These are phyloP conservation scores for Xanthoconium stramineum DNA, from an alignment of 768 basidiomycete species.

Conservation along the genomic window DNA sequence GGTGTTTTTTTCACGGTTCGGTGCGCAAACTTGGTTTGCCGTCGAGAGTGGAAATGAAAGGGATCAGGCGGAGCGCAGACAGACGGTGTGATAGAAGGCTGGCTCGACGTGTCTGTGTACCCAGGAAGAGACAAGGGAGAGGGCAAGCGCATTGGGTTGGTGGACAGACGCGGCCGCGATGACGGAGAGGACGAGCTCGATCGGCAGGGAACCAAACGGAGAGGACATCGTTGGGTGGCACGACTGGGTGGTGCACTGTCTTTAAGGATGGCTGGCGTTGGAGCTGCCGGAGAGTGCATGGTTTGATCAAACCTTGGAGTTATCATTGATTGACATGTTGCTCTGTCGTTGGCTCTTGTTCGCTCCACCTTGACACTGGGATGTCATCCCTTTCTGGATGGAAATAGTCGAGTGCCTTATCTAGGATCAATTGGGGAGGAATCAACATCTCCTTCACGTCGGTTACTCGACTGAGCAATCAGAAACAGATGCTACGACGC, in stretches of 20 bases:
- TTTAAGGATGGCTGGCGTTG: not conserved
- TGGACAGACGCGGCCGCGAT: conserved; percentile 34
- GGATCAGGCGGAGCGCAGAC: not conserved
- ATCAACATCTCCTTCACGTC: not conserved
- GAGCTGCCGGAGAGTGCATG: not conserved
- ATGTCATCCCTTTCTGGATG: not conserved
- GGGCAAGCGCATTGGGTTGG: not conserved
- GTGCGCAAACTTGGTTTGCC: not conserved
- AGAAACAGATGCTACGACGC: not conserved
- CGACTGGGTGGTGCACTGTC: not conserved
- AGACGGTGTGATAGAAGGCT: conserved; percentile 1
- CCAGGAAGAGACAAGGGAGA: conserved; percentile 1
- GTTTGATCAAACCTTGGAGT: not conserved
- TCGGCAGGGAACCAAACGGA: conserved; percentile 23
- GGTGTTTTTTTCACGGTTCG: not conserved
- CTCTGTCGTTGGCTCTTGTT: too few species aligned
- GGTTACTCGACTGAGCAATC: not conserved
- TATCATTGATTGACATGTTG: not conserved
- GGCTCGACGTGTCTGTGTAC: not conserved
- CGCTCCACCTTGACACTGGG: not conserved
- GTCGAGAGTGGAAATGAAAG: not conserved
- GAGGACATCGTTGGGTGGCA: conserved; percentile 1
- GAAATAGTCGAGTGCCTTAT: not conserved
- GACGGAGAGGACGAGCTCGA: conserved; percentile 33
- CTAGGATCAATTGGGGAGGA: not conserved